phyloP scores from a whole-genome alignment of 106 monocot genomes.

The Acorus calamus region DNA sequence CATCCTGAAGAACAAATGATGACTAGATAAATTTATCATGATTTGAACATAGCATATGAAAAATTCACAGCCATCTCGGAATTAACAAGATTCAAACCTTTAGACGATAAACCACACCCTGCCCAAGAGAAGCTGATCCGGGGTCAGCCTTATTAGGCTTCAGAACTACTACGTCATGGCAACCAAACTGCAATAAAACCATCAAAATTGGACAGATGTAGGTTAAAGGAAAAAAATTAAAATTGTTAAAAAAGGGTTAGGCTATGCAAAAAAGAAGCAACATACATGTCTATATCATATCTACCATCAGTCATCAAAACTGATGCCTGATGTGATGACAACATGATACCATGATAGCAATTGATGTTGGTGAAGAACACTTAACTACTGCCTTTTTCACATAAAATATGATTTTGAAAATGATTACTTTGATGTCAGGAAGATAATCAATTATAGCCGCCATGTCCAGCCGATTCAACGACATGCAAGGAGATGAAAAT shows the following conservation, averaged over 20 bases:
- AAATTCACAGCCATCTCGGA: not conserved
- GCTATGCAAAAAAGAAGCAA: not conserved
- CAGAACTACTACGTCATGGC: constrained; percentile 88
- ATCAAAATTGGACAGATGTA: not conserved
- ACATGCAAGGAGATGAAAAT: not conserved
- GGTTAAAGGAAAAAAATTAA: not conserved
- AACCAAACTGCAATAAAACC: constrained; percentile 57
- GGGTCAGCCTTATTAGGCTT: constrained; percentile 88
- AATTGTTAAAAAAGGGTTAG: not conserved
- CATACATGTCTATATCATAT: no score
- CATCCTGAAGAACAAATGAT: not conserved
- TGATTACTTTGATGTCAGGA: no score
- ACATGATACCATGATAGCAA: no score
- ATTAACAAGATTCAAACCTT: constrained; percentile 39
- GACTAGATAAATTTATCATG: not conserved
- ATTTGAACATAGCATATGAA: not conserved
- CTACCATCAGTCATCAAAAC: no score
- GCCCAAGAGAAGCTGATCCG: constrained; percentile 60
- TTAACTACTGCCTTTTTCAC: no score
- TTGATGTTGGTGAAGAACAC: no score
- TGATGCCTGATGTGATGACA: no score
- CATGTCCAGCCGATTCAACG: not conserved
- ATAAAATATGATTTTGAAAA: no score
- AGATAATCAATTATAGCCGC: not conserved
- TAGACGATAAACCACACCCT: constrained; percentile 91